phyloP scores from a whole-genome alignment of 202 grass and related monocot species.

The Setaria italica region DNA sequence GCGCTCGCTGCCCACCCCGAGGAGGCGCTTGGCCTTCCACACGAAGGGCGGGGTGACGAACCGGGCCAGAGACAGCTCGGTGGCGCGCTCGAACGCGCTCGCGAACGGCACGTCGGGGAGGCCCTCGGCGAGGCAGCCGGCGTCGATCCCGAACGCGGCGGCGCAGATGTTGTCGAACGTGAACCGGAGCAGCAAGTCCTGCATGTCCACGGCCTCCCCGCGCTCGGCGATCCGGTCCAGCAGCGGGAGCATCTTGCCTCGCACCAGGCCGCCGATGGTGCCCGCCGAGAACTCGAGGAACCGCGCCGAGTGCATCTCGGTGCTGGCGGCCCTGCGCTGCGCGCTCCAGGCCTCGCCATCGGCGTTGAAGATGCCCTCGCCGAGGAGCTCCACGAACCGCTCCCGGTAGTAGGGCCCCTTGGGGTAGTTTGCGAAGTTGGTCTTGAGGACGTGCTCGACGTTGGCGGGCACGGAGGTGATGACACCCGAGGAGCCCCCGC shows the following conservation, averaged over 20 bases:
- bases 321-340: constrained; percentile 71
- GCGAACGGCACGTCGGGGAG: constrained; percentile 88
- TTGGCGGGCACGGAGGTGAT: constrained; percentile 64
- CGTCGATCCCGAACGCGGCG: constrained; percentile 73
- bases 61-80: constrained; percentile 61
- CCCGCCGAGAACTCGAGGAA: constrained; percentile 64
- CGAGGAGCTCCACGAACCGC: constrained; percentile 80
- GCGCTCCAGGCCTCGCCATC: constrained; percentile 69
- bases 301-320: constrained; percentile 82
- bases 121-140: constrained; percentile 72
- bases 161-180: constrained; percentile 92
- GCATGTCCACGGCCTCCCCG: constrained; percentile 57
- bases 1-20: constrained; percentile 68
- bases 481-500: constrained; percentile 61
- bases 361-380: constrained; percentile 89
- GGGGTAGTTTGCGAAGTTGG: constrained; percentile 82
- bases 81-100: constrained; percentile 79
- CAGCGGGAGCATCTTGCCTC: constrained; percentile 52
- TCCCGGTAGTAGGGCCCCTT: constrained; percentile 90
- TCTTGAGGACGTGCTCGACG: constrained; percentile 78
- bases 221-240: constrained; percentile 23
- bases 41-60: constrained; percentile 82
- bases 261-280: constrained; percentile 56
- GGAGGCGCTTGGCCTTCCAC: constrained; percentile 73
- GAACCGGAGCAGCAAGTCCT: constrained; percentile 87